These are phyloP conservation scores for Colletotrichum sojae DNA, from an alignment of 2,329 filamentous ascomycete genomes.

Conservation along the genomic window DNA sequence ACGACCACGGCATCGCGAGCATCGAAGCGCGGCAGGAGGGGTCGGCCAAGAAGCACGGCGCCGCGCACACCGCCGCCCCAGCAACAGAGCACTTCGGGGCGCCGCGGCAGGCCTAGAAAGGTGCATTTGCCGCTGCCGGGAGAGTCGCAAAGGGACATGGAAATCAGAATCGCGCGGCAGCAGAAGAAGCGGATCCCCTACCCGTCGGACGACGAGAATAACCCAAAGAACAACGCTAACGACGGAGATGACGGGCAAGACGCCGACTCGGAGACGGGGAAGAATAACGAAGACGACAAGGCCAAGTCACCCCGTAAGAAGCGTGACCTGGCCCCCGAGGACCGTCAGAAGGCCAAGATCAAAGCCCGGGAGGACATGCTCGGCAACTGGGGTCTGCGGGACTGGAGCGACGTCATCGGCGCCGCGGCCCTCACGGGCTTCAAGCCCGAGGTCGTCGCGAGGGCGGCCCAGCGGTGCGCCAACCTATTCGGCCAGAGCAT, in stretches of 20 bases:
- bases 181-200: slow-evolving; percentile 39
- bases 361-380: slow-evolving; percentile 46
- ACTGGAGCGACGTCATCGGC: slow-evolving; percentile 90
- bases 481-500: slow-evolving; percentile 82
- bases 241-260: slow-evolving; percentile 33
- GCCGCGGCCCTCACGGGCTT: slow-evolving; percentile 83
- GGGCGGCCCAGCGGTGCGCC: slow-evolving; percentile 81
- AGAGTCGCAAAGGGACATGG: slow-evolving; percentile 63
- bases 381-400: slow-evolving; percentile 65
- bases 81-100: slow-evolving; percentile 29
- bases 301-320: slow-evolving; percentile 41
- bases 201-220: slow-evolving; percentile 41
- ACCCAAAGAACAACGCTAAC: background rate
- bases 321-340: slow-evolving; percentile 28
- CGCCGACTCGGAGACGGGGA: slow-evolving; percentile 12
- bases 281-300: slow-evolving; percentile 12
- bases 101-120: slow-evolving; percentile 58
- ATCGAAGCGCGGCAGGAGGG: slow-evolving; percentile 6
- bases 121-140: slow-evolving; percentile 55
- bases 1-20: slow-evolving; percentile 30
- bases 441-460: slow-evolving; percentile 73
- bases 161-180: slow-evolving; percentile 62
- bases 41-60: slow-evolving; percentile 23
- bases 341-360: slow-evolving; percentile 38
- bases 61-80: slow-evolving; percentile 33